These are phyloP conservation scores for Bolboschoenus planiculmis DNA, from an alignment of 176 grass and related monocot species.

Conservation along the genomic window DNA sequence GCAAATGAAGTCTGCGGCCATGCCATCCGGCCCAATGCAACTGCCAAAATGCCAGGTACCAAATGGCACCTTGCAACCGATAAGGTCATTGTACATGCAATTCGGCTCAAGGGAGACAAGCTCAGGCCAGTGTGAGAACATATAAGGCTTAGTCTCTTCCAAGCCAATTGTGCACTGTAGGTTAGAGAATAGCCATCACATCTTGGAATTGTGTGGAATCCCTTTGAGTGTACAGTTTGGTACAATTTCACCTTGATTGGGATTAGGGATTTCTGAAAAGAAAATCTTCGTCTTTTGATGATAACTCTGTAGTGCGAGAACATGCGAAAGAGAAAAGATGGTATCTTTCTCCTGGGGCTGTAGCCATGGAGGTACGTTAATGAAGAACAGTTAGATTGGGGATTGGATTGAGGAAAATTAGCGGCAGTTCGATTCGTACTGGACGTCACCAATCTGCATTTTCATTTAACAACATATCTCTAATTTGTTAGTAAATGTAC, in stretches of 20 bases:
- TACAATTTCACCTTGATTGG: conserved; percentile 28
- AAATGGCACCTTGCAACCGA: conserved; percentile 65
- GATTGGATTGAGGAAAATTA: conserved; percentile 43
- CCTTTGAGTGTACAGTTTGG: conserved; percentile 30
- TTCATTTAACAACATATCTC: neutral
- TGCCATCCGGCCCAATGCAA: conserved; percentile 52
- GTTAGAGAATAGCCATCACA: conserved; percentile 31
- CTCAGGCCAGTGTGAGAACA: conserved; percentile 25
- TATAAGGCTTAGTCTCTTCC: conserved; percentile 42
- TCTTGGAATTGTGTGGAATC: conserved; percentile 24
- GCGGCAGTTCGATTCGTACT: conserved; percentile 47
- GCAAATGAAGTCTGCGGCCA: conserved; percentile 42
- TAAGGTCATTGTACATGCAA: conserved; percentile 49
- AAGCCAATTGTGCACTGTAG: conserved; percentile 45
- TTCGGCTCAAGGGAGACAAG: conserved; percentile 37
- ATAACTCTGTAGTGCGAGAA: conserved; percentile 50
- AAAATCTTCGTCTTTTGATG: neutral
- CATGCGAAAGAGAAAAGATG: conserved; percentile 39
- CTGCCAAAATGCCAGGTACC: conserved; percentile 51
- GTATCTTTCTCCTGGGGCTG: conserved; percentile 30
- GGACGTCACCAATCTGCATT: conserved; percentile 48
- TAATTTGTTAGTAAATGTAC: neutral
- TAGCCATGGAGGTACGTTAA: conserved; percentile 41
- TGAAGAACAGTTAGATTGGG: conserved; percentile 23
- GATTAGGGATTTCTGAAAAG: conserved; percentile 23